These are phyloP conservation scores for Ophiostoma pallidulum DNA, from an alignment of 2,329 filamentous ascomycete genomes.

Conservation along the genomic window DNA sequence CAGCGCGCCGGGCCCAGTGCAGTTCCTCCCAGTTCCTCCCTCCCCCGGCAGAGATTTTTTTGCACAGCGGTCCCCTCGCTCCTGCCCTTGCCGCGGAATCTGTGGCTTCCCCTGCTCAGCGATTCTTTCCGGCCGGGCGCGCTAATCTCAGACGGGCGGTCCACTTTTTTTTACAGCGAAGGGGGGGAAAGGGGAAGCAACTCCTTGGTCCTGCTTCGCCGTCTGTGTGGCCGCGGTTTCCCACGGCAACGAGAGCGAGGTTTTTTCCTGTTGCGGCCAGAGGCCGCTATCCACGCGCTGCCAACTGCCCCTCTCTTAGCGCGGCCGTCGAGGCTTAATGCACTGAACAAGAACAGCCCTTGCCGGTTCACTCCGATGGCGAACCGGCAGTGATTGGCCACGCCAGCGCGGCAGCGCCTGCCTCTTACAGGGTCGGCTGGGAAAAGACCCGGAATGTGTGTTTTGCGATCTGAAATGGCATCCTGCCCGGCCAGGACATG, in stretches of 20 bases:
- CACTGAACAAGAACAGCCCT: too few species aligned
- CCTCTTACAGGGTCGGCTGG: background rate
- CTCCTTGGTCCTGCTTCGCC: background rate
- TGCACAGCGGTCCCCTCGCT: too few species aligned
- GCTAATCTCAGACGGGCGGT: conserved; percentile 15
- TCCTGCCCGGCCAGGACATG: too few species aligned
- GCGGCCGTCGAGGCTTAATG: too few species aligned
- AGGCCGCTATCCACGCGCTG: conserved; percentile 1
- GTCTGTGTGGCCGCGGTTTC: conserved; percentile 3
- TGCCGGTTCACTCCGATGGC: conserved; percentile 14
- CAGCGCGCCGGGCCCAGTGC: too few species aligned
- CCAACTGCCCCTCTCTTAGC: conserved; percentile 5
- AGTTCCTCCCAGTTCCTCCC: too few species aligned
- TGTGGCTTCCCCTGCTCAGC: too few species aligned
- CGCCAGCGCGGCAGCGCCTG: background rate
- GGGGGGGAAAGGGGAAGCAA: background rate
- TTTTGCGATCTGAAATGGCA: too few species aligned
- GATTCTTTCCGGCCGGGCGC: conserved; percentile 41
- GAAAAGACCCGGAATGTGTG: too few species aligned
- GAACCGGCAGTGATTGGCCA: conserved; percentile 1
- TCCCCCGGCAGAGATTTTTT: conserved; percentile 28
- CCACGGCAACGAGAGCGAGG: conserved; percentile 13
- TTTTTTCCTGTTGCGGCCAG: conserved; percentile 9
- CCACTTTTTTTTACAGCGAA: conserved; percentile 11
- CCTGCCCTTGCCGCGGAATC: too few species aligned